phyloP scores from a whole-genome alignment of 2,329 filamentous ascomycete species.

The Aspergillus persii region DNA sequence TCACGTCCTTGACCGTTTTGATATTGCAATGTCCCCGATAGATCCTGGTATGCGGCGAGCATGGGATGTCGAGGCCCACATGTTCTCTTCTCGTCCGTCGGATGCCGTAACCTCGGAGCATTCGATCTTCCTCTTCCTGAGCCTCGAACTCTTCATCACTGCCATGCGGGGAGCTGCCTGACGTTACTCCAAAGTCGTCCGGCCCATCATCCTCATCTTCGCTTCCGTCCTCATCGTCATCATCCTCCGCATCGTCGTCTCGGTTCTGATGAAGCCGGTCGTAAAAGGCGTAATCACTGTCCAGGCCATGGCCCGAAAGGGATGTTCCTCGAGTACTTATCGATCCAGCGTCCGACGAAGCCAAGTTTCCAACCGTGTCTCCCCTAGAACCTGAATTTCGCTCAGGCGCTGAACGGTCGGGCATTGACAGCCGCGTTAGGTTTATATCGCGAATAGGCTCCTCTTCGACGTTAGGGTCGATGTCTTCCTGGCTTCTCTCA shows the following conservation, averaged over 20 bases:
- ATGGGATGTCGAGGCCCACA: slow-evolving; percentile 56
- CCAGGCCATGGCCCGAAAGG: slow-evolving; percentile 12
- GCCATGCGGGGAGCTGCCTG: slow-evolving; percentile 10
- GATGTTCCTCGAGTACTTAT: background rate
- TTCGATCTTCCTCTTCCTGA: slow-evolving; percentile 31
- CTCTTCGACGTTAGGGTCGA: slow-evolving; percentile 48
- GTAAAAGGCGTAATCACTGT: slow-evolving; percentile 15
- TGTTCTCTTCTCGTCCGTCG: slow-evolving; percentile 48
- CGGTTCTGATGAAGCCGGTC: background rate
- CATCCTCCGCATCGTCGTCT: slow-evolving; percentile 2
- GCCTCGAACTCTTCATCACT: slow-evolving; percentile 19
- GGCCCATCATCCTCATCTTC: slow-evolving; percentile 1
- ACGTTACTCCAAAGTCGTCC: slow-evolving; percentile 1
- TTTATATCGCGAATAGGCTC: slow-evolving; percentile 40
- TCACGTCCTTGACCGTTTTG: slow-evolving; percentile 67
- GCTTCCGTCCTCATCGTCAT: slow-evolving; percentile 2
- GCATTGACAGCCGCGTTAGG: slow-evolving; percentile 8
- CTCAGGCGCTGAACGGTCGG: background rate
- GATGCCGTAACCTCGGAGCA: slow-evolving; percentile 51
- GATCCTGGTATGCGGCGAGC: slow-evolving; percentile 54
- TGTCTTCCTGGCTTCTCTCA: slow-evolving; percentile 49
- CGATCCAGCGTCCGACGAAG: background rate
- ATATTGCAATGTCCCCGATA: slow-evolving; percentile 67
- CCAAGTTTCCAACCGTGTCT: background rate
- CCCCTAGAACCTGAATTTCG: background rate